These are phyloP conservation scores for Citrullus mucosospermus DNA, from an alignment of 306 rosid genomes.

Conservation along the genomic window DNA sequence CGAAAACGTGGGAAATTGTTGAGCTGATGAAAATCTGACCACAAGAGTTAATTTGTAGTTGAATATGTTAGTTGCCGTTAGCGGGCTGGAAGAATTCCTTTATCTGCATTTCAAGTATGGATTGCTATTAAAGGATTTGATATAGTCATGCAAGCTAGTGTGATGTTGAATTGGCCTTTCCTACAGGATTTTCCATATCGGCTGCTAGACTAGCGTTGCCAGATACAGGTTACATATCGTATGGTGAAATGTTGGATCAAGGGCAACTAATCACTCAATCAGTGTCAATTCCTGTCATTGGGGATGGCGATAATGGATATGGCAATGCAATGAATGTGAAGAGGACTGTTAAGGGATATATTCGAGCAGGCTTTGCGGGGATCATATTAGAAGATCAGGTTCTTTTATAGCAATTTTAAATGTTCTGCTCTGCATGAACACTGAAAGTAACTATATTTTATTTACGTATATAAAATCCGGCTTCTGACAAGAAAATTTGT, in stretches of 20 bases:
- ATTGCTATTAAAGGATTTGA: neutral
- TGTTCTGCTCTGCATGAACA: neutral
- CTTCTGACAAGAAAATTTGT: neutral
- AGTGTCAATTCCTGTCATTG: slow-evolving; percentile 72
- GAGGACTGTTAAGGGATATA: slow-evolving; percentile 72
- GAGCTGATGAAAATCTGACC: neutral
- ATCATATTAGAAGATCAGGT: slow-evolving; percentile 90
- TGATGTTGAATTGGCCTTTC: neutral
- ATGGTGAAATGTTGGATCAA: slow-evolving; percentile 77
- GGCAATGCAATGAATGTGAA: slow-evolving; percentile 87
- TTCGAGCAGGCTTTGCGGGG: slow-evolving; percentile 75
- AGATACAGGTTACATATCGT: slow-evolving; percentile 69
- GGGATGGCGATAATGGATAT: slow-evolving; percentile 83
- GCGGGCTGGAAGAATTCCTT: neutral
- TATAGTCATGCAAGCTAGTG: neutral
- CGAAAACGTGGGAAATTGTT: neutral
- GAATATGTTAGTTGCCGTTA: neutral
- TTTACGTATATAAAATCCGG: too few relatives aligned
- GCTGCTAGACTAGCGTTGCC: slow-evolving; percentile 77
- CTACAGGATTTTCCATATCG: slow-evolving; percentile 62
- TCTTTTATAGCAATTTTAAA: neutral
- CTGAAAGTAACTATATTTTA: neutral
- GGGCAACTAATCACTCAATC: slow-evolving; percentile 56
- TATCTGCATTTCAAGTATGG: neutral
- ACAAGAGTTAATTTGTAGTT: neutral